A percentile compares a stretch with the other conserved stretches of the same genome.
Evolutionary conservation across 2,329 filamentous ascomycete genomes (phyloP).

Genomic region (Sporothrix pallida): DNA sequence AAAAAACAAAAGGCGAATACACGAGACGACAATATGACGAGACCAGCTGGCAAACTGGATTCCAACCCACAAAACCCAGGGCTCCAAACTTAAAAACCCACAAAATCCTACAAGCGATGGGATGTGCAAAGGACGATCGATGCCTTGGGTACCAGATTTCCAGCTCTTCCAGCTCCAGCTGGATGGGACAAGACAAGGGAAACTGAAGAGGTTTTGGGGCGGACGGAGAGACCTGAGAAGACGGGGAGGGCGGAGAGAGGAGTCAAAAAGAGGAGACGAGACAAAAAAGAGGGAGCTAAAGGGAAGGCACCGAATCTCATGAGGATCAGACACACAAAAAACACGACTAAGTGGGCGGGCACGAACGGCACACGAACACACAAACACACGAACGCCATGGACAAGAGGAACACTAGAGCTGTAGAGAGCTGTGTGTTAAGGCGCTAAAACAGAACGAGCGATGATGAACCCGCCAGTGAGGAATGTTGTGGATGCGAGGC

Average conservation of each 20-base stretch:
- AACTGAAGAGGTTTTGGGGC: neutral
- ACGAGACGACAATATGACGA: no score
- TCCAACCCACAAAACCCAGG: neutral
- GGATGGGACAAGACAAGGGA: conserved; percentile 19
- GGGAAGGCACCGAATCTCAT: conserved; percentile 15
- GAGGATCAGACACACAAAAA: conserved; percentile 23
- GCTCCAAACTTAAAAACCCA: neutral
- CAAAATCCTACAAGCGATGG: neutral
- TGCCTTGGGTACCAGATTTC: conserved; percentile 7
- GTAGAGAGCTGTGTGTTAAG: no score
- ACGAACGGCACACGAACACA: neutral
- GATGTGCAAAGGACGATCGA: neutral
- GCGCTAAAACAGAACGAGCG: conserved; percentile 13
- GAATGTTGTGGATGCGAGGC: conserved; percentile 25
- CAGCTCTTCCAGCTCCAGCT: neutral
- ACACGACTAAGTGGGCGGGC: neutral
- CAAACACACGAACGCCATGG: neutral
- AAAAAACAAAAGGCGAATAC: no score
- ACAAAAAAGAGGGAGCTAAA: neutral
- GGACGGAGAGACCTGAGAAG: neutral
- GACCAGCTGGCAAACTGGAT: no score
- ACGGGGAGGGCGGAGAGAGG: neutral
- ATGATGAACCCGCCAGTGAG: conserved; percentile 12
- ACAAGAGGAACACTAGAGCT: neutral
- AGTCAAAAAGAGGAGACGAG: neutral